These are phyloP conservation scores for Escallonia herrerae DNA, from an alignment of 129 eudicot genomes.

Conservation along the genomic window DNA sequence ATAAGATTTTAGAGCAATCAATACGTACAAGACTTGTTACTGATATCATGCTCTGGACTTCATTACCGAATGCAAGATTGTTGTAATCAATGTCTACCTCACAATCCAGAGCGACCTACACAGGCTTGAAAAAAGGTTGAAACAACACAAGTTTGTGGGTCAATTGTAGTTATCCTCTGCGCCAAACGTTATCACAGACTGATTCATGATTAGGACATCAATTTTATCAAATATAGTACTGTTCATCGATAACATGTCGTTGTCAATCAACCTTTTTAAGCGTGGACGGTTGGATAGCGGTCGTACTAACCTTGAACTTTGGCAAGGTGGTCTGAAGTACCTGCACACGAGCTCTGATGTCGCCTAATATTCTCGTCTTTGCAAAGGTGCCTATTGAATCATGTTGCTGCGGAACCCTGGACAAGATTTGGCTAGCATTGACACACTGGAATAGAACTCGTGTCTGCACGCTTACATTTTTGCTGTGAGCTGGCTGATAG, in stretches of 20 bases:
- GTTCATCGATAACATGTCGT: neutral
- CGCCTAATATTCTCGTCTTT: constrained; percentile 41
- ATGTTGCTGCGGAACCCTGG: constrained; percentile 6
- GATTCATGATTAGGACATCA: too few relatives aligned
- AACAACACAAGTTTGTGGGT: neutral
- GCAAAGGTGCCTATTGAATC: constrained; percentile 10
- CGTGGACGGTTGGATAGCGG: neutral
- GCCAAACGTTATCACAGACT: too few relatives aligned
- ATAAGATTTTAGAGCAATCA: neutral
- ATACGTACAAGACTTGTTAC: constrained; percentile 23
- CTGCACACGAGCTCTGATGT: constrained; percentile 32
- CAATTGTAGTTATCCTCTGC: too few relatives aligned
- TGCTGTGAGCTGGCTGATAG: constrained; percentile 58
- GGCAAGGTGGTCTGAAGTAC: constrained; percentile 36
- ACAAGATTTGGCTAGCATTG: constrained; percentile 36
- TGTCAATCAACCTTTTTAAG: neutral
- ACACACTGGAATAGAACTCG: constrained; percentile 24
- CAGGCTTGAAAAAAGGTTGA: neutral
- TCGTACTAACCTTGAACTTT: constrained; percentile 42
- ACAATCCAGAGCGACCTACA: constrained; percentile 59
- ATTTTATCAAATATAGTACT: neutral
- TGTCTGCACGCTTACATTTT: constrained; percentile 35
- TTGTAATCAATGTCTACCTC: constrained; percentile 33
- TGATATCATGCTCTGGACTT: constrained; percentile 21
- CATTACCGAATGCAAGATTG: constrained; percentile 19